A percentile compares a stretch with the other conserved stretches of the same genome.
phyloP scores from a whole-genome alignment of 441 rosid species.

The Euphorbia schlechtendalii region DNA sequence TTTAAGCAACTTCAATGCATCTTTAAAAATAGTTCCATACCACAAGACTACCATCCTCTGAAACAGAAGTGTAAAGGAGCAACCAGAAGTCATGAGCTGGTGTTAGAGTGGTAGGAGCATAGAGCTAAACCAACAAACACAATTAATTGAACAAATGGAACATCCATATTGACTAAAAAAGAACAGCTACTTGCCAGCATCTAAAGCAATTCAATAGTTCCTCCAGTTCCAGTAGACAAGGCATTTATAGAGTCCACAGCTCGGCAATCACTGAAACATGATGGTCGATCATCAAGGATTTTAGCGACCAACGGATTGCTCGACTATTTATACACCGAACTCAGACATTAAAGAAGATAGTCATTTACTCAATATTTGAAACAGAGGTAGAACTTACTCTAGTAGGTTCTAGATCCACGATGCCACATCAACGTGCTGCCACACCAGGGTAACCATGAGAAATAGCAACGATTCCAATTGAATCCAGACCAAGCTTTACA shows the following conservation, averaged over 20 bases:
- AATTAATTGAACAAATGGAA: not conserved
- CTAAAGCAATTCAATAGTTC: slow-evolving; percentile 92
- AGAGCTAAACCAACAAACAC: slow-evolving; percentile 42
- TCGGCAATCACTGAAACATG: slow-evolving; percentile 97
- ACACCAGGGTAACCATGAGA: slow-evolving; percentile 98
- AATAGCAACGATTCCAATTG: slow-evolving; percentile 99
- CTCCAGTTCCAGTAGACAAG: too few species aligned
- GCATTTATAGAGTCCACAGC: slow-evolving; percentile 86
- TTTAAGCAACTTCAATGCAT: not conserved
- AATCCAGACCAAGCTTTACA: slow-evolving; percentile 99
- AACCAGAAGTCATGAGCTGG: slow-evolving; percentile 98
- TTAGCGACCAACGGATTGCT: slow-evolving; percentile 80
- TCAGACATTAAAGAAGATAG: not conserved
- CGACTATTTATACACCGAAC: not conserved
- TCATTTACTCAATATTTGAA: too few species aligned
- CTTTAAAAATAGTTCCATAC: slow-evolving; percentile 32
- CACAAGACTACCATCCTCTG: slow-evolving; percentile 98
- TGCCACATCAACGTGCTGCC: slow-evolving; percentile 99
- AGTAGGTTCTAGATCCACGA: slow-evolving; percentile 95
- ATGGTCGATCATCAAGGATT: slow-evolving; percentile 90
- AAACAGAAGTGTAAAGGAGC: slow-evolving; percentile 78
- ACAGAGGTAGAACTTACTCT: slow-evolving; percentile 57
- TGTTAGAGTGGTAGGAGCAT: slow-evolving; percentile 93
- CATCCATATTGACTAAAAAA: not conserved
- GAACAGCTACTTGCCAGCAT: too few species aligned